Percentiles rank a stretch among this genome's conserved stretches.
phyloP scores from a whole-genome alignment of 495 filamentous ascomycete species.

The Penicillium subrubescens region DNA sequence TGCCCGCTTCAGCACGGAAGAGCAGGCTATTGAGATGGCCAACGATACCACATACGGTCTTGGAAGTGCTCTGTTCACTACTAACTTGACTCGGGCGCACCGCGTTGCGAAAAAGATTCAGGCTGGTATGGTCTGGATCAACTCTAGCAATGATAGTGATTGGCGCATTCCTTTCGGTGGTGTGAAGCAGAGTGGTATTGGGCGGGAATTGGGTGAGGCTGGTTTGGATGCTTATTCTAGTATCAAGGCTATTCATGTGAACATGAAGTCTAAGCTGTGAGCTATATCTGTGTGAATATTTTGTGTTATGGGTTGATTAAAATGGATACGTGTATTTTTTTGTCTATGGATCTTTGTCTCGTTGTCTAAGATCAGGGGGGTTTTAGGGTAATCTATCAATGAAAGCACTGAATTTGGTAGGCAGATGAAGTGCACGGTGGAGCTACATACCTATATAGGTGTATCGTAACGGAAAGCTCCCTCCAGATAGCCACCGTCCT shows the following conservation, averaged over 20 bases:
- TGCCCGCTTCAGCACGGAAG: constrained; percentile 52
- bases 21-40: constrained; percentile 51
- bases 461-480: no score
- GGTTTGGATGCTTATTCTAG: constrained; percentile 78
- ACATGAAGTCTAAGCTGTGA: constrained; percentile 44
- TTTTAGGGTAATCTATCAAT: no score
- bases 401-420: no score
- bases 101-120: constrained; percentile 53
- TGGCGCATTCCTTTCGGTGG: constrained; percentile 83
- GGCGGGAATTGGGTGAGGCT: constrained; percentile 80
- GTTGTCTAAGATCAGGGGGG: not conserved
- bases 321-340: not conserved
- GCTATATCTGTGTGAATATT: not conserved
- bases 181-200: constrained; percentile 91
- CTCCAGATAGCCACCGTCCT: no score
- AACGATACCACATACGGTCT: constrained; percentile 53
- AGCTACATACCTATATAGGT: no score
- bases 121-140: constrained; percentile 57
- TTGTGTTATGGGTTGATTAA: not conserved
- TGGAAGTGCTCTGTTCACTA: constrained; percentile 52
- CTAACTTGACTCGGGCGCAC: constrained; percentile 46
- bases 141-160: constrained; percentile 70
- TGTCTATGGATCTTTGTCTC: constrained; percentile 10
- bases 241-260: constrained; percentile 76
- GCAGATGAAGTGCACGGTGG: no score